Percentiles rank a stretch among this genome's conserved stretches.
Evolutionary conservation across 2,329 filamentous ascomycete species (phyloP).

Genomic region (Colletotrichum sp.): DNA sequence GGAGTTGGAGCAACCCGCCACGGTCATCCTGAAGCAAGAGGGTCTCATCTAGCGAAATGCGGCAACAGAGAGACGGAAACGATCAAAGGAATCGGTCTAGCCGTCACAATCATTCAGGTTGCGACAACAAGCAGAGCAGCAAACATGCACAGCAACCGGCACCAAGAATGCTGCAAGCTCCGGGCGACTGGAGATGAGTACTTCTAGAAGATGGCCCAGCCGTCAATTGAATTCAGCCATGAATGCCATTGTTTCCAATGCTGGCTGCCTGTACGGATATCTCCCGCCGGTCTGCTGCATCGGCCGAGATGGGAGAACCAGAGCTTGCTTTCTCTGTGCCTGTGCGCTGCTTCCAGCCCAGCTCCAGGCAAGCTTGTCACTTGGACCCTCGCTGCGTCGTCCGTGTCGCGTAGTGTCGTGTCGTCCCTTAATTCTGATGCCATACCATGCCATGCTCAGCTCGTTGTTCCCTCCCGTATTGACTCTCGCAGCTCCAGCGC

Average conservation of each 20-base stretch:
- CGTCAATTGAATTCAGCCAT: not conserved
- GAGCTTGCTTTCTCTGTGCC: not conserved
- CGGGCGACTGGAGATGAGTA: not conserved
- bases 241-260: not conserved
- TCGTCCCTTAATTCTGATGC: not conserved
- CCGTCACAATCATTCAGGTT: not conserved
- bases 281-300: not conserved
- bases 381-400: not conserved
- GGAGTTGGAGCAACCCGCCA: not conserved
- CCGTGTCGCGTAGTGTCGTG: not conserved
- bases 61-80: not conserved
- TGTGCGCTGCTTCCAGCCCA: not conserved
- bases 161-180: conserved; percentile 7
- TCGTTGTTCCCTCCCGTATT: not conserved
- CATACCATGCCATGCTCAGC: not conserved
- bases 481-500: not conserved
- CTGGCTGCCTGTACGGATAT: not conserved
- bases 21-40: not conserved
- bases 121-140: not conserved
- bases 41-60: not conserved
- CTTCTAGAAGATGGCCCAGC: not conserved
- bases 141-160: not conserved
- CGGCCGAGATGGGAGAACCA: not conserved
- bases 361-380: not conserved
- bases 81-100: not conserved